Base-by-base conservation (phyloP, 768 basidiomycete species). In the Phanerodontia chrysosporium region DNA sequence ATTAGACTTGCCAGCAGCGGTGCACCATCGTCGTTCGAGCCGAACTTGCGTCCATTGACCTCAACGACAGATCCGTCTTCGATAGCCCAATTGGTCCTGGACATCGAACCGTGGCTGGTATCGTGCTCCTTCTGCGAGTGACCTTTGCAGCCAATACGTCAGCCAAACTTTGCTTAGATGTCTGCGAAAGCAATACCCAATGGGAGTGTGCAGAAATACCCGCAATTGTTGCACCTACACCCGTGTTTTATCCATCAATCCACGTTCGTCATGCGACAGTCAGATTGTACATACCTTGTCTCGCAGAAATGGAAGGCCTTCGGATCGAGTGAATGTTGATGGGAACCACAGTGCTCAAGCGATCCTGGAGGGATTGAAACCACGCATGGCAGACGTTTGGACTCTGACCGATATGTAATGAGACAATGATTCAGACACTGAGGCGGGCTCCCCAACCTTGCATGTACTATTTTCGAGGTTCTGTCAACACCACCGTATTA, bases 31-130 rank as follows among this genome's bases (percentile, higher is more conserved):
- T 84, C 82, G 24, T 77, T 75, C 0, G 78, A 62, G 16, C 76
- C 80, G 65, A 83, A 86, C 59, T 75, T 80, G 57, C 77, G 77
- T 2, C 85, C 84, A 58, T 80, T 77, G 2, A 85, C 69, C 61
- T 86, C 86, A 0, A 85, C 57, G 1, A 71, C 67, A 1, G 73
- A 75, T 18, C 76, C 81, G 8, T 83, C 79, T 54, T 85, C 82
- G 3, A 85, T 65, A 0, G 78, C 73, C 86, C 86, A 87, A 44
- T 74, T 73, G 0, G 82, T 80, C 57, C 71, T 75, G 0, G 82
- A 80, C 84, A 86, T 86, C 1, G 83, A 84, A 5, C 85, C 86
- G 58, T 87, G 85, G 16, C 75, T 75, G 0, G 85, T 87, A 45
- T 85, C 83, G 39, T 87, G 85, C 46, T 83, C 81, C 61, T 78